These are phyloP conservation scores for Kwoniella sp. DNA, from an alignment of 768 basidiomycete species.

Conservation along the genomic window DNA sequence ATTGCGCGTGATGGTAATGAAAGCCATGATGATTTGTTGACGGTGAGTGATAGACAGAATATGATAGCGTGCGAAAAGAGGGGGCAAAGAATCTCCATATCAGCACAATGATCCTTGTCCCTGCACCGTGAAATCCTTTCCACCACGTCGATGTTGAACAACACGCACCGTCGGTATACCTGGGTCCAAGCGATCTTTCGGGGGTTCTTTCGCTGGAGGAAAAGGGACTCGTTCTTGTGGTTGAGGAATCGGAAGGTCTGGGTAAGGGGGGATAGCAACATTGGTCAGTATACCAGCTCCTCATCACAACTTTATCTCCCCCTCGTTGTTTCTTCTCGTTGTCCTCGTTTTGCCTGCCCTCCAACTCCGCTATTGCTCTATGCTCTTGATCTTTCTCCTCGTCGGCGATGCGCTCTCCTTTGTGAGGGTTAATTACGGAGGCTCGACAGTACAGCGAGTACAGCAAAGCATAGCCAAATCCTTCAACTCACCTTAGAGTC, in stretches of 20 bases:
- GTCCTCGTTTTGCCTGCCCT: too few species aligned
- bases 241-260: constrained; percentile 93
- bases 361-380: too few species aligned
- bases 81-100: neutral
- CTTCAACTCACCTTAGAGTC: constrained; percentile 79
- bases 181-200: constrained; percentile 98
- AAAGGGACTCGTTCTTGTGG: constrained; percentile 93
- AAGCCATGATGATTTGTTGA: constrained; percentile 64
- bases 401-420: too few species aligned
- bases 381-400: too few species aligned
- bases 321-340: neutral
- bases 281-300: too few species aligned
- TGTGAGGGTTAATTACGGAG: too few species aligned
- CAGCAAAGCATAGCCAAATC: too few species aligned
- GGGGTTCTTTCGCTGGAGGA: constrained; percentile 99
- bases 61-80: constrained; percentile 60
- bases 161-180: constrained; percentile 52
- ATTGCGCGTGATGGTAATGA: constrained; percentile 39
- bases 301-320: neutral
- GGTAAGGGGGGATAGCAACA: neutral
- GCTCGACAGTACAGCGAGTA: too few species aligned
- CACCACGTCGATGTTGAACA: neutral
- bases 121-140: neutral
- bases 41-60: neutral
- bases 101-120: neutral